Evolutionary conservation across 2,329 filamentous ascomycete genomes (phyloP).

Genomic region (Xylaria sp.): DNA sequence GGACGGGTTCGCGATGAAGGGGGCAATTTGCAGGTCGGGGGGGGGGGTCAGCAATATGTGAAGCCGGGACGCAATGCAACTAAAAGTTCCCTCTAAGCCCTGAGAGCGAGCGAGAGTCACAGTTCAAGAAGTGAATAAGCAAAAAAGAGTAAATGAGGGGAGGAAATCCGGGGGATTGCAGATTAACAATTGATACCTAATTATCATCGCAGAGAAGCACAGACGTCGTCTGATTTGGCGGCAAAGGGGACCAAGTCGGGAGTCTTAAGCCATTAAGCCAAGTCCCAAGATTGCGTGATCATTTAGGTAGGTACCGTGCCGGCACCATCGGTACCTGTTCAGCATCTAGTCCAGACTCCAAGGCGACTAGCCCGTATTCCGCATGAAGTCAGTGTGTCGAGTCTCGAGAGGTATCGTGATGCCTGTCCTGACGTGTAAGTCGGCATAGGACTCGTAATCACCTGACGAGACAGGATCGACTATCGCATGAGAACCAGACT

Average conservation of each 20-base stretch:
- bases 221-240: conserved; percentile 19
- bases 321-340: no score
- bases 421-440: background rate
- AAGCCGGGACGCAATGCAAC: background rate
- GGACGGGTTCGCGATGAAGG: background rate
- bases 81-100: background rate
- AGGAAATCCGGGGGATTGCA: conserved; percentile 19
- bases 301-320: background rate
- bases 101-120: background rate
- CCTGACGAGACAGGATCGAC: no score
- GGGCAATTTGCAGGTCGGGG: background rate
- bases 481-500: background rate
- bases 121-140: background rate
- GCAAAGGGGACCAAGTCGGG: conserved; percentile 1
- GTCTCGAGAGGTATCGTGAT: background rate
- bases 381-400: background rate
- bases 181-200: conserved; percentile 8
- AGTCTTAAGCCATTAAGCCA: background rate
- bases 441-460: no score
- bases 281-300: background rate
- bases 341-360: no score
- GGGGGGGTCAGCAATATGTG: background rate
- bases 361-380: background rate
- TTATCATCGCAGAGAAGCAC: conserved; percentile 7
- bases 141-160: background rate